Evolutionary conservation across 768 basidiomycete genomes (phyloP), one percentile per base, ranked within the genome.

Genomic region (Botryobasidium botryosum): DNA sequence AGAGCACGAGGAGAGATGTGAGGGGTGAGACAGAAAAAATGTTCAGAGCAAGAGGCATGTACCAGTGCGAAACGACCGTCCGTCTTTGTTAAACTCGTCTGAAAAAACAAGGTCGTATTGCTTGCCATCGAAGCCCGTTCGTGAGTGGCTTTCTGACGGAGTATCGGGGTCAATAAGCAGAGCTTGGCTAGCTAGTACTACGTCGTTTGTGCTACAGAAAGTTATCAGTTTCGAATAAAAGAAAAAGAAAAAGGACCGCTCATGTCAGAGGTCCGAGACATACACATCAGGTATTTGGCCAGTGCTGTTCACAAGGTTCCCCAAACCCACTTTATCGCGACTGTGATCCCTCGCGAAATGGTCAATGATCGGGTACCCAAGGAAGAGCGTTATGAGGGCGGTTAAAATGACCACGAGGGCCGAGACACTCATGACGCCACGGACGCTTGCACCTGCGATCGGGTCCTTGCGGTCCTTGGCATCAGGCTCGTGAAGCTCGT

Each of bases 41-140:
- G n/a, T n/a, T n/a, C n/a, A n/a, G n/a, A n/a, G n/a, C n/a, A n/a
- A n/a, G n/a, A n/a, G n/a, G n/a, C n/a, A n/a, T n/a, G n/a, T n/a
- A 21, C 79, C 57, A 3, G 75, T 68, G 59, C 74, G 77, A 56
- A 82, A 82, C 5, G 72, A 65, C 8, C 80, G 64, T 0, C 81
- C 83, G 2, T 80, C 79, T 20, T 56, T 57, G 47, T 86, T 73
- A 58, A 88, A 88, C 63, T 87, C 85, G 56, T 88, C 84, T 1
- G 74, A 77, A 59, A 84, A 88, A 15, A 84, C 75, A 41, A 79
- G 64, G 25, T 73, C 66, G 56, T 86, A 88, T 0, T 67, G 55
- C 31, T 74, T 43, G 3, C 79, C 78, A 58, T 90, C 84, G 51
- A 70, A 82, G 2, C 85, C 85, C 2, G 66, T 77, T 18, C 79